Evolutionary conservation across 176 grass and related monocot genomes (phyloP), one percentile per base, ranked within the genome.

Genomic region (Triticum dicoccoides): DNA sequence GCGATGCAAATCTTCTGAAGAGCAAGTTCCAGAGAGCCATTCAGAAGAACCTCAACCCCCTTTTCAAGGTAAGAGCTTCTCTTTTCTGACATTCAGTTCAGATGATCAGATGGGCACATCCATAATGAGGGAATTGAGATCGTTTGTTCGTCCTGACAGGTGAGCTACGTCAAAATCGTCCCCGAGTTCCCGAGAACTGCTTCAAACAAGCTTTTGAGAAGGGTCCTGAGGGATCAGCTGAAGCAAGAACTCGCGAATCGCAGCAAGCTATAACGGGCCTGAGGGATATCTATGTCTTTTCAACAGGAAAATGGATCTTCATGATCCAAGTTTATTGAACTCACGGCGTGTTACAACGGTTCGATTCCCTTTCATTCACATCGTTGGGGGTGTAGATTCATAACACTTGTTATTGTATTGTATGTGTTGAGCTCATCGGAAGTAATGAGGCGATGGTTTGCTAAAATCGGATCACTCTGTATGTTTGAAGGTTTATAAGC

Each of bases 131-230:
- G 44, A 23, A 69, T 74, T 83, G 34, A 10, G 23, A 65, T 71
- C 1, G 1, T 69, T 47, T 61, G 11, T 63, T 82, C 17, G 13
- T 62, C n/a, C 47, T 81, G 38, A 80, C 85, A 98, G 93, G 93
- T 98, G 63, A 93, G 88, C 82, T 92, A 95, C 82, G 93, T 94
- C 47, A 96, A 98, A 90, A 23, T 96, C 44, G 93, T 98, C 37
- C 86, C 91, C 0, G 96, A 91, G 70, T 96, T 98, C 75, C 96
- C 96, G 2, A 91, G 96, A 78, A 98, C 96, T 20, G 90, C 96
- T 73, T 98, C 96, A 2, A 98, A 96, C 84, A 98, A 98, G 81
- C 74, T 98, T 34, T 76, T 98, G 82, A 91, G 96, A 78, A 94
- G 93, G 83, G 96, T 96, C 61, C 86, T 98, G 8, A 87, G 88